These are phyloP conservation scores for Kwoniella sp. DNA, from an alignment of 768 basidiomycete genomes.

Conservation along the genomic window DNA sequence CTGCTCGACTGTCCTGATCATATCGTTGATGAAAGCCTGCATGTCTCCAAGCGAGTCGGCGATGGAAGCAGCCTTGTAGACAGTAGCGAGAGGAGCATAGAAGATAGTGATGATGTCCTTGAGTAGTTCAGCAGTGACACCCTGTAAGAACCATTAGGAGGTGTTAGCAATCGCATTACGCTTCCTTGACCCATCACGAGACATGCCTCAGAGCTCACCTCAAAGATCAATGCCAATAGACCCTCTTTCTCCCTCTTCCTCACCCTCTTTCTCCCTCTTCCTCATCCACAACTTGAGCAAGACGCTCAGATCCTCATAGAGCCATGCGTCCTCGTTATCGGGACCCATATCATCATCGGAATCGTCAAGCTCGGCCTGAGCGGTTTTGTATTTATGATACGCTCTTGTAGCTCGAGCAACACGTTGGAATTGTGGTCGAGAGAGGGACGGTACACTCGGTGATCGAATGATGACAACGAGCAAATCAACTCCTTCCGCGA, in stretches of 20 bases:
- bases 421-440: slow-evolving; percentile 75
- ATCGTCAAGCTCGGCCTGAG: slow-evolving; percentile 66
- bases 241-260: slow-evolving; percentile 84
- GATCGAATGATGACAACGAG: slow-evolving; percentile 78
- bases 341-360: slow-evolving; percentile 93
- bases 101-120: slow-evolving; percentile 99
- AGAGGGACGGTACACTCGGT: slow-evolving; percentile 71
- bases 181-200: not conserved
- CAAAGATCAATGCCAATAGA: slow-evolving; percentile 88
- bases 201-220: too few relatives aligned
- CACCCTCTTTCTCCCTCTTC: slow-evolving; percentile 82
- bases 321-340: slow-evolving; percentile 91
- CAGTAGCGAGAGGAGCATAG: slow-evolving; percentile 92
- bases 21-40: slow-evolving; percentile 90
- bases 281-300: slow-evolving; percentile 75
- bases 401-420: slow-evolving; percentile 77
- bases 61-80: slow-evolving; percentile 95
- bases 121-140: slow-evolving; percentile 87
- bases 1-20: slow-evolving; percentile 89
- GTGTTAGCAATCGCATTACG: not conserved
- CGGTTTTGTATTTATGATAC: slow-evolving; percentile 71
- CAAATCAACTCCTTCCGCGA: slow-evolving; percentile 70
- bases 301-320: slow-evolving; percentile 86
- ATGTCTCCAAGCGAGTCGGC: slow-evolving; percentile 88
- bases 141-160: slow-evolving; percentile 60